Conservation (phyloP, 176 grass and related monocot species). For the Lolium multiflorum region DNA sequence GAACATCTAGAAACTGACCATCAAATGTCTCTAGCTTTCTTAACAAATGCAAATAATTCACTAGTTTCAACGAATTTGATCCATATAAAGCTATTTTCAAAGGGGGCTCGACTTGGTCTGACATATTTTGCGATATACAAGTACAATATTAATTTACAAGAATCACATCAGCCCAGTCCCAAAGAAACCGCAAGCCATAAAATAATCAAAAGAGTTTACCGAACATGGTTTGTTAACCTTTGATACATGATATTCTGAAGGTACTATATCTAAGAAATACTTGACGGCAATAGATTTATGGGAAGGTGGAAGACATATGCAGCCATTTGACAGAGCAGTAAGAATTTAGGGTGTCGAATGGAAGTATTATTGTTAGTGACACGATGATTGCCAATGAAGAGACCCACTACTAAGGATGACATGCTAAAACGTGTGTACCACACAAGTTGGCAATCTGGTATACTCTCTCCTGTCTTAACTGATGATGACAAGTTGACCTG, state of each 20-base stretch:
- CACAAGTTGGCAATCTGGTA: slow-evolving; percentile 20
- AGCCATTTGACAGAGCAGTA: background rate
- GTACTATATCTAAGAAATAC: background rate
- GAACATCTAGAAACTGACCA: background rate
- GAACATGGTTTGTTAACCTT: slow-evolving; percentile 7
- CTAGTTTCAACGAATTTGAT: slow-evolving; percentile 13
- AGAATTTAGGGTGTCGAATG: background rate
- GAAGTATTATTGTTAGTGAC: background rate
- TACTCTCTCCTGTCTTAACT: background rate
- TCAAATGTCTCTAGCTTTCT: slow-evolving; percentile 20
- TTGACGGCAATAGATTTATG: slow-evolving; percentile 7
- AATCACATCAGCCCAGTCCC: slow-evolving; percentile 17
- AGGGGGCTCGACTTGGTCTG: background rate
- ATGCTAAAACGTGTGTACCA: slow-evolving; percentile 8
- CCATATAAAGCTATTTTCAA: slow-evolving; percentile 14
- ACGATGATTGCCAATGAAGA: slow-evolving; percentile 4
- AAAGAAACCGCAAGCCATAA: slow-evolving; percentile 7
- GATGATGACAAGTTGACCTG: background rate
- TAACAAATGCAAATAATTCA: background rate
- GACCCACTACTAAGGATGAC: slow-evolving; percentile 4
- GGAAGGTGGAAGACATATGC: slow-evolving; percentile 15
- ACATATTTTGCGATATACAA: slow-evolving; percentile 23
- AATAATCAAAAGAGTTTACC: slow-evolving; percentile 17
- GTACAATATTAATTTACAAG: slow-evolving; percentile 10
- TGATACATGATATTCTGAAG: background rate